Base-by-base conservation (phyloP, 805 yeast genomes). In the Clavispora vitiphila region DNA sequence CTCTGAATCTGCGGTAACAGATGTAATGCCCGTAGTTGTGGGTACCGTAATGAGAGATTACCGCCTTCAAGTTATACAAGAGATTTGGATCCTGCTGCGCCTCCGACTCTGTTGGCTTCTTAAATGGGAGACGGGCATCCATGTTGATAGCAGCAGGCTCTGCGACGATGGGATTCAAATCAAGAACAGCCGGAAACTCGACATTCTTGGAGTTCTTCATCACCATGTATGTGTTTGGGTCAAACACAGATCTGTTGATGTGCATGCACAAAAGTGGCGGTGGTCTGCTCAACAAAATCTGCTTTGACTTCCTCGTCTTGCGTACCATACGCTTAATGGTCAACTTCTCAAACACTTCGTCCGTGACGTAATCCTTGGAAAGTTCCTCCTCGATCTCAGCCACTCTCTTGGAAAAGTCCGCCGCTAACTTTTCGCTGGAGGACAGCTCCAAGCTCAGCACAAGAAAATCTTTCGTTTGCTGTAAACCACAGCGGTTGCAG, bases 11-110 rank as follows among this genome's bases (percentile, higher is more conserved):
- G 56, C 97, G 78, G 65, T 77, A 91, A 32, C 95, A 88, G 46
- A 91, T 86, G 58, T 91, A 91, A 62, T 91, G 99, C n/a, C 99
- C 99, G 59, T 88, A 93, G 54, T 91, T 89, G 54, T 93, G 97
- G 1, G 96, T 85, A 37, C 99, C 99, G 60, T 83, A 90, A 62
- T 91, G 99, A 1, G 91, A 81, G 35, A 91, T 86, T 1, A 86
- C 93, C 1, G 96, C 86, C 56, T 86, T 86, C 47, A 91, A 71
- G 30, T 80, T 73, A 60, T 91, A 91, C 3, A 73, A 66, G 34
- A 83, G 59, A 3, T 73, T 43, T 14, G 38, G 26, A 16, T 41
- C 23, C 16, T 35, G 21, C 23, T 22, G 14, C 14, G 18, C 24
- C 16, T 32, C 16, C 6, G 18, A 14, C 24, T n/a, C 25, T 2